Conservation (phyloP, 2,329 filamentous ascomycete genomes). For the Xylaria sp. region DNA sequence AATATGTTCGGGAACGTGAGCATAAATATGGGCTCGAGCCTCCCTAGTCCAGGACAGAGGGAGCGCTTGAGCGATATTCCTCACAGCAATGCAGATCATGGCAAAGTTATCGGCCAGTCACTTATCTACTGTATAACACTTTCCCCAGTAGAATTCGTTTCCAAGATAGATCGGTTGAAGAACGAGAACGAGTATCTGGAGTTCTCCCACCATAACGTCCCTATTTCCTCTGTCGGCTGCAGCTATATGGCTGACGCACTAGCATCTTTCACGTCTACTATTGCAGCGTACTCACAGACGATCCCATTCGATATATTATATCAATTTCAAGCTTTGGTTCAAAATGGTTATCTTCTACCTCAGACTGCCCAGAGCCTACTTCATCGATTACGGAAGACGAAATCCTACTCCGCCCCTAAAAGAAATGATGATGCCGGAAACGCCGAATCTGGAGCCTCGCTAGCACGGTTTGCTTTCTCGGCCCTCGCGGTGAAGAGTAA, state of each 20-base stretch:
- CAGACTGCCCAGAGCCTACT: constrained; percentile 60
- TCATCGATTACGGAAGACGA: constrained; percentile 50
- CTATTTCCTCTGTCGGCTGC: constrained; percentile 18
- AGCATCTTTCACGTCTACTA: constrained; percentile 50
- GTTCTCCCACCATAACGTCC: constrained; percentile 45
- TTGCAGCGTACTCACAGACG: constrained; percentile 46
- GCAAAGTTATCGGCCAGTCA: constrained; percentile 54
- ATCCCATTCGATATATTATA: constrained; percentile 67
- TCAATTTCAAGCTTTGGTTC: constrained; percentile 71
- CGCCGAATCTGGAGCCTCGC: constrained; percentile 37
- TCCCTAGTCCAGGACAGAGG: constrained; percentile 40
- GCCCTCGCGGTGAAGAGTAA: constrained; percentile 55
- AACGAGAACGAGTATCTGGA: constrained; percentile 44
- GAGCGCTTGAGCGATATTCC: constrained; percentile 49
- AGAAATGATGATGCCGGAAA: neutral
- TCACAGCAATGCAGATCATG: constrained; percentile 46
- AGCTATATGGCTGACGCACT: constrained; percentile 44
- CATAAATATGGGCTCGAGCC: constrained; percentile 19
- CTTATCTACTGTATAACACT: constrained; percentile 58
- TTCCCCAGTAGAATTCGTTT: constrained; percentile 44
- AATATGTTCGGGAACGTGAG: constrained; percentile 38
- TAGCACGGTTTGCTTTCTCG: constrained; percentile 56
- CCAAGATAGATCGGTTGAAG: constrained; percentile 47
- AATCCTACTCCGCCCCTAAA: constrained; percentile 13
- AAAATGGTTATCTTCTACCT: constrained; percentile 72